Base-by-base conservation (phyloP, 306 rosid species). In the Corylus avellana region DNA sequence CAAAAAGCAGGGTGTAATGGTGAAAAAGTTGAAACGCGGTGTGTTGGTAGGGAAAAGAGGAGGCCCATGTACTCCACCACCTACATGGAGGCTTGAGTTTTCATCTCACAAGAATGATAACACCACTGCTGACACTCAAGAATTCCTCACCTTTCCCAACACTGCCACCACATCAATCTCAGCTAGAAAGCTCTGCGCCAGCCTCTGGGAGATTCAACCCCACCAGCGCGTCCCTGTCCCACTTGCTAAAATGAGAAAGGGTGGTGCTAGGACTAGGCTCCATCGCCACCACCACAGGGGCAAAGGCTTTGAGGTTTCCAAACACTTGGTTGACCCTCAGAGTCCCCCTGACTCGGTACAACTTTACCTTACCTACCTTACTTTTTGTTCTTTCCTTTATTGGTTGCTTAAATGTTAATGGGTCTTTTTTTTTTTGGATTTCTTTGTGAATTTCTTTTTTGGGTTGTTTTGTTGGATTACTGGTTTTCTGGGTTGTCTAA, bases 101-200 rank as follows among this genome's bases (percentile, higher is more conserved):
- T 72, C 79, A 25, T 75, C 83, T 84, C 78, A n/a, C 17, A 78
- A 78, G 5, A 29, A 68, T 61, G 67, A 72, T 14, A 22, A 61
- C 18, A 39, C 32, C 12, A 44, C 20, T 42, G 72, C 63, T 44
- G 49, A 27, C 61, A 50, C 47, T 78, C 72, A 75, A n/a, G 90
- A 92, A 56, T 92, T 91, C 35, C 87, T 90, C 66, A 71, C 78
- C 81, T 75, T 75, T 64, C 77, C 79, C 67, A 22, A 64, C 70
- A 32, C 16, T 11, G 20, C 80, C 62, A 42, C 80, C 20, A 70
- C 88, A 48, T 50, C 83, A 5, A 57, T 90, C 77, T 93, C 98
- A 66, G 93, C 97, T 0, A 88, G 98, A 81, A 88, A 91, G 66
- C 97, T 93, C 77, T 90, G 97, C 64, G 91, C 97, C 0, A 85